Conservation (phyloP, 495 filamentous ascomycete species). For the Aspergillus campestris region DNA sequence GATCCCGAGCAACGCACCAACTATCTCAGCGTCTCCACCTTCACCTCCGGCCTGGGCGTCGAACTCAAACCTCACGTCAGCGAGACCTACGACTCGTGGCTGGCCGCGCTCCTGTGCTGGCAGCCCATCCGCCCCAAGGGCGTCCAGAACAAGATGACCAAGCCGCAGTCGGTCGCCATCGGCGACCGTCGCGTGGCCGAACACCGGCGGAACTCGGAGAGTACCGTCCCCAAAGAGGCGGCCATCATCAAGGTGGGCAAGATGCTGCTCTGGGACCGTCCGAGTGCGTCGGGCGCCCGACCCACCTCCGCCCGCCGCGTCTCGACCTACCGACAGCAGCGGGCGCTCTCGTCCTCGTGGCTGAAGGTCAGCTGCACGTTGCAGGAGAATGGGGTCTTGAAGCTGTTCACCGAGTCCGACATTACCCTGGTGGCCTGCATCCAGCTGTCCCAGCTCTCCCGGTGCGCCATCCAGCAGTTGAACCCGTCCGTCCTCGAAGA, state of each 20-base stretch:
- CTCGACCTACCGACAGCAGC: slow-evolving; percentile 48
- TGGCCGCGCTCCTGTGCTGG: slow-evolving; percentile 90
- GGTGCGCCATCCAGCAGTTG: slow-evolving; percentile 82
- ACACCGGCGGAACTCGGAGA: slow-evolving; percentile 53
- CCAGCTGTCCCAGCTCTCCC: slow-evolving; percentile 79
- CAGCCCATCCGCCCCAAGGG: slow-evolving; percentile 76
- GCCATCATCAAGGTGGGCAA: slow-evolving; percentile 97
- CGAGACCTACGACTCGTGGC: slow-evolving; percentile 82
- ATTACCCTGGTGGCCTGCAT: slow-evolving; percentile 70
- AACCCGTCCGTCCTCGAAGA: slow-evolving; percentile 89
- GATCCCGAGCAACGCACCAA: slow-evolving; percentile 53
- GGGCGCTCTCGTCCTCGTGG: slow-evolving; percentile 57
- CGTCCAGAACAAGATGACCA: slow-evolving; percentile 65
- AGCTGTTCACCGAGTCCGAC: slow-evolving; percentile 77
- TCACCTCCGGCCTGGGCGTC: slow-evolving; percentile 59
- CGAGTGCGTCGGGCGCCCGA: slow-evolving; percentile 34
- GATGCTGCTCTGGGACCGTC: slow-evolving; percentile 78
- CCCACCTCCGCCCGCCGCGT: slow-evolving; percentile 32
- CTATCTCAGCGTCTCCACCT: slow-evolving; percentile 75
- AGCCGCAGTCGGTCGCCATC: slow-evolving; percentile 46
- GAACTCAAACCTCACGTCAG: slow-evolving; percentile 64
- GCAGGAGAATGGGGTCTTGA: slow-evolving; percentile 92
- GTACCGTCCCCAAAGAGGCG: slow-evolving; percentile 57
- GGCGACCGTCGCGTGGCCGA: slow-evolving; percentile 43
- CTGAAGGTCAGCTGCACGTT: slow-evolving; percentile 84